Evolutionary conservation across 2,329 filamentous ascomycete genomes (phyloP), one percentile per base, ranked within the genome.

Genomic region (Pseudodiploospora longispora): DNA sequence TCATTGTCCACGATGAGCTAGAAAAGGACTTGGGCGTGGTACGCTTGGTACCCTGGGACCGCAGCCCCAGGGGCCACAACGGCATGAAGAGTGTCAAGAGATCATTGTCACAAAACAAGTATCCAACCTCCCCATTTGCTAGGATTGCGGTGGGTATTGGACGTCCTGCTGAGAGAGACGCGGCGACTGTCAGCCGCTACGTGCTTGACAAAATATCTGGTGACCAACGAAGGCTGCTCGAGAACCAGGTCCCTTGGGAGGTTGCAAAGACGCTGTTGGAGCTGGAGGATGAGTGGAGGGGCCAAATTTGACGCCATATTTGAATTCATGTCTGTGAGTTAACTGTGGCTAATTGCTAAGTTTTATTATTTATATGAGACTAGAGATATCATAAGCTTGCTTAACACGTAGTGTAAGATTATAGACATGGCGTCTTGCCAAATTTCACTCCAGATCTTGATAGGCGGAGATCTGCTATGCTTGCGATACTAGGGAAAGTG

Each of bases 1-100:
- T 97, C 0, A 69, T 97, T 9, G 70, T 97, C 19, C 89, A 97
- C 61, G 91, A 97, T 61, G 91, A 97, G 61, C 66, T 97, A 31
- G 90, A 96, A 56, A 72, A 77, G 36, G 68, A 75, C 3, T 58
- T 89, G 2, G 89, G 89, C 0, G 72, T 74, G 32, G 74, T 95
- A 10, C 78, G 71, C 40, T 69, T 87, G 5, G 76, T 76, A 44
- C 71, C 72, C 27, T 87, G 84, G 60, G 70, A 73, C 3, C 64
- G 72, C 43, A 87, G 83, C 56, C 70, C 79, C 33, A 74, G 76
- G 7, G 86, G 86, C 0, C 86, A 91, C 62, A 87, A 88, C 54
- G 86, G 86, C 1, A 61, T 91, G 54, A 85, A 81, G 61, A 86
- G 82, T 56, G 71, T 83, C 41, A 73, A 78, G 44, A 65, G 69